A percentile compares a stretch with the other conserved stretches of the same genome.
Conservation (phyloP, 345 rosid species). For the Gossypium longicalyx region DNA sequence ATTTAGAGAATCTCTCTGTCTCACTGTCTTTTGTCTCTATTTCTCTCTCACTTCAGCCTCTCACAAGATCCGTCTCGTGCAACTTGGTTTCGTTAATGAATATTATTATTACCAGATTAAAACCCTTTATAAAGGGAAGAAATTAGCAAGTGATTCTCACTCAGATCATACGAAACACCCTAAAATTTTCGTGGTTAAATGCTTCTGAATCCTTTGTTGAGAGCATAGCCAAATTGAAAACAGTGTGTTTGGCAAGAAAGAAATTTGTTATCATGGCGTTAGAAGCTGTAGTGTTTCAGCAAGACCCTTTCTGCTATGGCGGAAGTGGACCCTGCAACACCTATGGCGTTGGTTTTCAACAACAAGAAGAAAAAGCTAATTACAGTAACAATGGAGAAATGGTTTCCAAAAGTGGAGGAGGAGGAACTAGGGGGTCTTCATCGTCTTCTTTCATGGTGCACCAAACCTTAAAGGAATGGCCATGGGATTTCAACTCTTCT, state of each 20-base stretch:
- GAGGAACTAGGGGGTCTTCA: neutral
- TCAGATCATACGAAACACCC: neutral
- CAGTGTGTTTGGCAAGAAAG: neutral
- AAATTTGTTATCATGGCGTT: conserved; percentile 22
- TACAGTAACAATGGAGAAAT: neutral
- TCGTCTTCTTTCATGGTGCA: conserved; percentile 15
- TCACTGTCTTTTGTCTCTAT: conserved; percentile 3
- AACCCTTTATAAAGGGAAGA: conserved; percentile 9
- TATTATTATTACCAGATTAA: neutral
- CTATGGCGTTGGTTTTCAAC: conserved; percentile 16
- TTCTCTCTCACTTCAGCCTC: conserved; percentile 14
- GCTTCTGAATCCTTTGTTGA: conserved; percentile 6
- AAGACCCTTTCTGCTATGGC: conserved; percentile 25
- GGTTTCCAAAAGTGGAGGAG: conserved; percentile 4
- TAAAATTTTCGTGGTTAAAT: neutral
- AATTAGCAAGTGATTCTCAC: neutral
- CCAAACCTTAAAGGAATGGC: neutral
- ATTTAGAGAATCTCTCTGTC: conserved; percentile 19
- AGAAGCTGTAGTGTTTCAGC: conserved; percentile 35
- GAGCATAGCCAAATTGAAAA: neutral
- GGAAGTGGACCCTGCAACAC: conserved; percentile 10
- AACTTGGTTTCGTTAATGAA: conserved; percentile 6
- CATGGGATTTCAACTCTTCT: conserved; percentile 12
- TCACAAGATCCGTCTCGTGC: conserved; percentile 21
- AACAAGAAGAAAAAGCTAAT: neutral